phyloP scores from a whole-genome alignment of 2,329 filamentous ascomycete species.

The Ceratocystis harringtonii region DNA sequence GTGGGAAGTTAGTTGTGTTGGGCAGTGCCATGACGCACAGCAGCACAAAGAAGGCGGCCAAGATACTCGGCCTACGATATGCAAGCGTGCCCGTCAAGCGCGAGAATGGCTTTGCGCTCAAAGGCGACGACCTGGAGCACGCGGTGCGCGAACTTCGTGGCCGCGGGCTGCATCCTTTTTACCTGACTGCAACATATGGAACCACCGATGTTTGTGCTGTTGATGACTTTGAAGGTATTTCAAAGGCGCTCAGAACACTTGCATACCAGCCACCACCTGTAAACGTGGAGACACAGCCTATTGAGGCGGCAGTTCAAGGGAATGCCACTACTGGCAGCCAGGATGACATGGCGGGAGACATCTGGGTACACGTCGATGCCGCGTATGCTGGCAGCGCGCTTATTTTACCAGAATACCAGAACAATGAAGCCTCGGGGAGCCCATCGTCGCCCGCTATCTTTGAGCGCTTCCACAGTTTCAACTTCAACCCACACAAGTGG shows the following conservation, averaged over 20 bases:
- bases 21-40: constrained; percentile 69
- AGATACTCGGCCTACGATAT: constrained; percentile 74
- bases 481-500: constrained; percentile 98
- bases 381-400: constrained; percentile 83
- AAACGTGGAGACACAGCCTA: not conserved
- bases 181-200: constrained; percentile 67
- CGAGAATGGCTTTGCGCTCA: constrained; percentile 54
- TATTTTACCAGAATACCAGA: constrained; percentile 64
- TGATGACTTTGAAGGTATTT: constrained; percentile 64
- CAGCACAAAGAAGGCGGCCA: constrained; percentile 72
- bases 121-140: constrained; percentile 42
- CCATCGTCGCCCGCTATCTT: constrained; percentile 34
- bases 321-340: constrained; percentile 19
- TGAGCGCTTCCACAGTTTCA: constrained; percentile 66
- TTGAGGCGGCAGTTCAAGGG: not conserved
- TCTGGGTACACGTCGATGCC: constrained; percentile 91
- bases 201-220: constrained; percentile 80
- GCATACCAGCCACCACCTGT: not conserved
- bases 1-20: constrained; percentile 53
- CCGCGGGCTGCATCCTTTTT: constrained; percentile 69
- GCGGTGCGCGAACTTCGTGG: constrained; percentile 50
- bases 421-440: constrained; percentile 38
- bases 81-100: constrained; percentile 49
- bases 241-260: constrained; percentile 27
- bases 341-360: constrained; percentile 28